Evolutionary conservation across 2,329 filamentous ascomycete species (phyloP).

Genomic region (Falciphora oryzae): DNA sequence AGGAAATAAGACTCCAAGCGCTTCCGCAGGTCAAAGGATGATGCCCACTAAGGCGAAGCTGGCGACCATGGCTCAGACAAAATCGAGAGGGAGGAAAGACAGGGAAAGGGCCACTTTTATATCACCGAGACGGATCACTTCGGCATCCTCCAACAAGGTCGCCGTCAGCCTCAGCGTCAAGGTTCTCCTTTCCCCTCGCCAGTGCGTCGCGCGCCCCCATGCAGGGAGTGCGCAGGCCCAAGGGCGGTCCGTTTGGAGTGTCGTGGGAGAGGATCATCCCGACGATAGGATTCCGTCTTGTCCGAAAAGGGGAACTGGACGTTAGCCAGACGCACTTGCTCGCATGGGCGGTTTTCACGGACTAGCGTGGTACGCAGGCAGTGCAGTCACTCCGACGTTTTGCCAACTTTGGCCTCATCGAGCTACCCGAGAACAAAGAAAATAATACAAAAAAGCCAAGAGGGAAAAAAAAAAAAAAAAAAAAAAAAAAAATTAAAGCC

Average conservation of each 20-base stretch:
- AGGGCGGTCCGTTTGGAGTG: background rate
- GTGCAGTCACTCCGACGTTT: background rate
- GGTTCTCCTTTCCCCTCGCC: background rate
- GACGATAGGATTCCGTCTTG: background rate
- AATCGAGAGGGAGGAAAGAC: background rate
- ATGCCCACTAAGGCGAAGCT: background rate
- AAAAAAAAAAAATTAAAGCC: background rate
- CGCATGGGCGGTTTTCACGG: background rate
- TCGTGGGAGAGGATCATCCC: background rate
- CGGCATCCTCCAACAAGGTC: background rate
- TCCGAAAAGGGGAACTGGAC: background rate
- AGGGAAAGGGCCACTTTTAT: background rate
- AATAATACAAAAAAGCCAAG: no score
- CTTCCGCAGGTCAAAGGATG: background rate
- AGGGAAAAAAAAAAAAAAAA: no score
- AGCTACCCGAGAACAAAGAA: no score
- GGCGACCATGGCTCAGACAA: background rate
- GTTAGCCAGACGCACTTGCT: background rate
- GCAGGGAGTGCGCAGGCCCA: background rate
- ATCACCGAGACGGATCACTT: background rate
- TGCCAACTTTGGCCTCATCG: background rate
- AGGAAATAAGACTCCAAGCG: background rate
- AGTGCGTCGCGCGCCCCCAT: background rate
- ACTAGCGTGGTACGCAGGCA: background rate
- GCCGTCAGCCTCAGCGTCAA: background rate